Conservation (phyloP, 768 basidiomycete genomes). For the Naganishia antarctica region DNA sequence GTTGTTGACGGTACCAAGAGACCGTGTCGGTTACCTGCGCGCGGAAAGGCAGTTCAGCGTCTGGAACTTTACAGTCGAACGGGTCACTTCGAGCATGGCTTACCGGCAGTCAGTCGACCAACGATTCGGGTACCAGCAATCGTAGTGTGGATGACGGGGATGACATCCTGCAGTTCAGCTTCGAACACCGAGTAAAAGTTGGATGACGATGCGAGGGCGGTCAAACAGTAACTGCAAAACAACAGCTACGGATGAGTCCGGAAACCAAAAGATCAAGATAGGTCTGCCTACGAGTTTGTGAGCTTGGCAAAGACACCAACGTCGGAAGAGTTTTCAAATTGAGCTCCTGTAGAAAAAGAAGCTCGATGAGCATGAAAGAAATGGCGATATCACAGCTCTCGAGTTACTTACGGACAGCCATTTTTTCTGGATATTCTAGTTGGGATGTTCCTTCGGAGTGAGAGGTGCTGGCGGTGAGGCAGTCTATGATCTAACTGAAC, state of each 20-base stretch:
- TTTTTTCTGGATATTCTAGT: too few relatives aligned
- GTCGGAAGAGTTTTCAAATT: slow-evolving; percentile 91
- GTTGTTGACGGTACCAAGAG: slow-evolving; percentile 92
- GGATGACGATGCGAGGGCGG: slow-evolving; percentile 85
- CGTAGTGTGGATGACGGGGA: slow-evolving; percentile 92
- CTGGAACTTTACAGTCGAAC: not conserved
- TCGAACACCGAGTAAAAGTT: slow-evolving; percentile 99
- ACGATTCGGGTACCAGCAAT: slow-evolving; percentile 92
- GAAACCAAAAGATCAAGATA: not conserved
- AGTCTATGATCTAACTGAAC: not conserved
- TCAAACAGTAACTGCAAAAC: slow-evolving; percentile 75
- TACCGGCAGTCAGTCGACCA: slow-evolving; percentile 86
- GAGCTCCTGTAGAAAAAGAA: slow-evolving; percentile 50
- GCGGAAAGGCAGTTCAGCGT: not conserved
- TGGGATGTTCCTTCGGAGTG: too few relatives aligned
- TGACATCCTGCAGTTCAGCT: slow-evolving; percentile 82
- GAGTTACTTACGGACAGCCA: slow-evolving; percentile 60
- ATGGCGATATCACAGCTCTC: slow-evolving; percentile 37
- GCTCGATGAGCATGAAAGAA: slow-evolving; percentile 24
- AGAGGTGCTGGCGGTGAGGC: not conserved
- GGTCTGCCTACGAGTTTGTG: slow-evolving; percentile 63
- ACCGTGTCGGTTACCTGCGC: slow-evolving; percentile 81
- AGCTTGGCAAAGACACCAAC: slow-evolving; percentile 96
- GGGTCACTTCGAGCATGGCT: slow-evolving; percentile 31
- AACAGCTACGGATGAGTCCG: not conserved